Percentiles rank a stretch among this genome's conserved stretches.
phyloP scores from a whole-genome alignment of 108 stramenopile genomes.

The Skeletonema marinoi region DNA sequence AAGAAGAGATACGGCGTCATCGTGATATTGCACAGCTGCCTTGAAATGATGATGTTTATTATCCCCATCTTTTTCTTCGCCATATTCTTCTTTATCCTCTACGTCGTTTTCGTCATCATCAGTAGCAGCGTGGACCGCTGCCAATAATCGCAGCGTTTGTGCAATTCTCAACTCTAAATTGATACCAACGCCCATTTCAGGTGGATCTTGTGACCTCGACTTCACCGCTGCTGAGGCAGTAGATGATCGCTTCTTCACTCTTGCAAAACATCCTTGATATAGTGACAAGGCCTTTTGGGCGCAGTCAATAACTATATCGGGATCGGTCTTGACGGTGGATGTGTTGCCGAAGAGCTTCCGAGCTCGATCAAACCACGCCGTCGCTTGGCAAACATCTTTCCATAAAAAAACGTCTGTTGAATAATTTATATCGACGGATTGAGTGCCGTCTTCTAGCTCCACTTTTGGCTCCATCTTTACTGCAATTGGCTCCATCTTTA shows the following conservation, averaged over 20 bases:
- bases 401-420: slow-evolving; percentile 11
- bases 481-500: too few relatives aligned
- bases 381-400: slow-evolving; percentile 25
- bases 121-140: slow-evolving; percentile 1
- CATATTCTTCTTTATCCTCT: neutral
- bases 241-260: slow-evolving; percentile 1
- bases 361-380: slow-evolving; percentile 23
- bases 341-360: neutral
- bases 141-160: slow-evolving; percentile 21
- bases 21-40: slow-evolving; percentile 28
- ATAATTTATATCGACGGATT: neutral
- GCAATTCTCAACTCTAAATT: slow-evolving; percentile 46
- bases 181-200: neutral
- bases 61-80: neutral
- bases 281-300: slow-evolving; percentile 7
- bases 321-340: neutral
- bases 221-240: neutral
- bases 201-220: neutral
- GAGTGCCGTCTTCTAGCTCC: neutral
- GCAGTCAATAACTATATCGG: neutral
- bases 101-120: neutral
- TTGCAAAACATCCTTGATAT: slow-evolving; percentile 3
- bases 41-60: slow-evolving; percentile 1
- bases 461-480: neutral
- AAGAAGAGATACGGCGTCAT: slow-evolving; percentile 32